These are phyloP conservation scores for Fusarium pseudocircinatum DNA, from an alignment of 2,329 filamentous ascomycete species.

Conservation along the genomic window DNA sequence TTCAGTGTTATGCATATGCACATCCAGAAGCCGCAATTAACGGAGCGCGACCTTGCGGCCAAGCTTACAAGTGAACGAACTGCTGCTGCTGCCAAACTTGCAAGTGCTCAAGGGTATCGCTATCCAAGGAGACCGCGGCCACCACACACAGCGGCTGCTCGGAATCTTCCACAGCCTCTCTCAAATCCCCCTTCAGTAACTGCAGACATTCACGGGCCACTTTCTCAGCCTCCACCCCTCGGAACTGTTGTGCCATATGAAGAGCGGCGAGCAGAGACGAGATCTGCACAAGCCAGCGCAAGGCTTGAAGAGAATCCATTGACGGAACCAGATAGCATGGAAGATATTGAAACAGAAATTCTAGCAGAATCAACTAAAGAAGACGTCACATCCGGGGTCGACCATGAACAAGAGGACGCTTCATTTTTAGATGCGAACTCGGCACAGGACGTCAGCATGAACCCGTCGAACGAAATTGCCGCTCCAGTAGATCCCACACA, in stretches of 20 bases:
- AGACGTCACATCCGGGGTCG: not conserved
- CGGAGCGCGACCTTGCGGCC: slow-evolving; percentile 63
- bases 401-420: not conserved
- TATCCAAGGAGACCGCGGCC: slow-evolving; percentile 57
- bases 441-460: not conserved
- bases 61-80: slow-evolving; percentile 71
- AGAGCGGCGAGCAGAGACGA: not conserved
- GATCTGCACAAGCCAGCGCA: not conserved
- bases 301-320: slow-evolving; percentile 12
- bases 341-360: not conserved
- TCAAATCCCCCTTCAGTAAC: not conserved
- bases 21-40: slow-evolving; percentile 56
- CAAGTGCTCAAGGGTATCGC: slow-evolving; percentile 64
- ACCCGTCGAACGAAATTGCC: not conserved
- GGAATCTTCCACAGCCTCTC: not conserved
- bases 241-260: not conserved
- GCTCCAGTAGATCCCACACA: not conserved
- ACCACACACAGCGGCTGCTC: slow-evolving; percentile 39
- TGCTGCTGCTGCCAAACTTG: slow-evolving; percentile 65
- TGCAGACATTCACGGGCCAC: not conserved
- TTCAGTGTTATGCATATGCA: slow-evolving; percentile 73
- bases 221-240: slow-evolving; percentile 1
- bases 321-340: not conserved
- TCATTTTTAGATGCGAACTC: not conserved
- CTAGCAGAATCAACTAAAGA: not conserved